These are phyloP conservation scores for Pneumocystis jirovecii DNA, from an alignment of 1,139 yeast species.

Conservation along the genomic window DNA sequence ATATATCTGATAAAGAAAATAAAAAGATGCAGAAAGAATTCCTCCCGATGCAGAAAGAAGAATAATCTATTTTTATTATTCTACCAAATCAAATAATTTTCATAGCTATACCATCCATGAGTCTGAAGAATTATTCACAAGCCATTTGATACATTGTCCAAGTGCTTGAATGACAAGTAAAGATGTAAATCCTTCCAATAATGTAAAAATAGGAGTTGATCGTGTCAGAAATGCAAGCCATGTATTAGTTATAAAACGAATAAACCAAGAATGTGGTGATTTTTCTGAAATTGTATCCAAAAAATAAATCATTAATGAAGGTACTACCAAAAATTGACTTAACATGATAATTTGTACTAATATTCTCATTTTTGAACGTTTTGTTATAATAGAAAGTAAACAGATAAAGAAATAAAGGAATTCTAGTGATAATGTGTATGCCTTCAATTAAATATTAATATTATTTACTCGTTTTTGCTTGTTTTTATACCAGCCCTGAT, in stretches of 20 bases:
- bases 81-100: too few relatives aligned
- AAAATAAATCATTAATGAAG: slow-evolving; percentile 62
- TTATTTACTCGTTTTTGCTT: background rate
- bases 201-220: slow-evolving; percentile 79
- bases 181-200: slow-evolving; percentile 85
- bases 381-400: slow-evolving; percentile 56
- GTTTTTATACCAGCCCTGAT: slow-evolving; percentile 47
- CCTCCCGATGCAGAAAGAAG: slow-evolving; percentile 62
- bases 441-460: slow-evolving; percentile 16
- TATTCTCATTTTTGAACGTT: slow-evolving; percentile 35
- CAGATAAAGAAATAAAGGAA: slow-evolving; percentile 41
- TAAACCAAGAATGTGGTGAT: slow-evolving; percentile 24
- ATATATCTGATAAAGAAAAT: slow-evolving; percentile 70
- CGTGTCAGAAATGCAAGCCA: slow-evolving; percentile 34
- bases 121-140: slow-evolving; percentile 53
- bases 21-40: slow-evolving; percentile 58
- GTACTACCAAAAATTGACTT: slow-evolving; percentile 78
- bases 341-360: slow-evolving; percentile 41
- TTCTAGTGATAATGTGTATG: slow-evolving; percentile 66
- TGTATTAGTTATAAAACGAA: slow-evolving; percentile 51
- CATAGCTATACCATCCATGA: slow-evolving; percentile 39
- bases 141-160: slow-evolving; percentile 68
- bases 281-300: slow-evolving; percentile 38
- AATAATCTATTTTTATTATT: slow-evolving; percentile 29
- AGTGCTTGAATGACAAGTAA: slow-evolving; percentile 76